phyloP scores from a whole-genome alignment of 2,329 filamentous ascomycete species.

The Neofusicoccum cordaticola region DNA sequence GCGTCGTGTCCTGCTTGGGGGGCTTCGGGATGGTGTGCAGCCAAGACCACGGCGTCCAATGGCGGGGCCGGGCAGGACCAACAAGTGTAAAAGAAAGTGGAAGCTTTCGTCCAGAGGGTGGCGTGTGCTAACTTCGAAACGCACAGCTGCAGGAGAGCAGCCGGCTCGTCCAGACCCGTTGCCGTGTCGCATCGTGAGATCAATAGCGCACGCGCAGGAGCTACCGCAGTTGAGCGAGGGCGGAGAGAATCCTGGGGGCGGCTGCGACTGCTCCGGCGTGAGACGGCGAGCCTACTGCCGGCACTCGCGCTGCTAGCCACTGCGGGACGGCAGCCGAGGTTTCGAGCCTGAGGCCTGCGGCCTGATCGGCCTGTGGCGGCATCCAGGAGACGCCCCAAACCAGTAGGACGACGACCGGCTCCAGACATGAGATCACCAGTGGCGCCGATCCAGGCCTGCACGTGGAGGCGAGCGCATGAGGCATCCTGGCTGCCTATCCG shows the following conservation, averaged over 20 bases:
- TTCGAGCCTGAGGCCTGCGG: neutral
- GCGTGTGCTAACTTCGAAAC: neutral
- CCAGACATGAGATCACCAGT: neutral
- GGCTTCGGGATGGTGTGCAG: neutral
- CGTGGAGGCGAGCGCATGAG: neutral
- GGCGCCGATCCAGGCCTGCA: slow-evolving; percentile 5
- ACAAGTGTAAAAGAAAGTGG: neutral
- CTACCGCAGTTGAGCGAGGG: neutral
- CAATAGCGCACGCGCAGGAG: slow-evolving; percentile 4
- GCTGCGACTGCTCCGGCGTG: too few relatives aligned
- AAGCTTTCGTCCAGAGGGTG: neutral
- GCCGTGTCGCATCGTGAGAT: too few relatives aligned
- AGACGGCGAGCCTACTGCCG: neutral
- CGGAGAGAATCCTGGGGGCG: neutral
- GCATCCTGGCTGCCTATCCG: neutral
- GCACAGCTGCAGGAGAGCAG: neutral
- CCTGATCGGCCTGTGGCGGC: neutral
- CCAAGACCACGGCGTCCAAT: neutral
- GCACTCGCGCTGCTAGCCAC: neutral
- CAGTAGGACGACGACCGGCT: neutral
- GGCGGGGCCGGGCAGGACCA: neutral
- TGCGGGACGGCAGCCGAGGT: slow-evolving; percentile 8
- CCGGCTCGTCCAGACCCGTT: neutral
- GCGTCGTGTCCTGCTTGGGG: neutral
- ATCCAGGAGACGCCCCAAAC: neutral